phyloP scores from a whole-genome alignment of 129 eudicot genomes.

The Lactuca saligna region DNA sequence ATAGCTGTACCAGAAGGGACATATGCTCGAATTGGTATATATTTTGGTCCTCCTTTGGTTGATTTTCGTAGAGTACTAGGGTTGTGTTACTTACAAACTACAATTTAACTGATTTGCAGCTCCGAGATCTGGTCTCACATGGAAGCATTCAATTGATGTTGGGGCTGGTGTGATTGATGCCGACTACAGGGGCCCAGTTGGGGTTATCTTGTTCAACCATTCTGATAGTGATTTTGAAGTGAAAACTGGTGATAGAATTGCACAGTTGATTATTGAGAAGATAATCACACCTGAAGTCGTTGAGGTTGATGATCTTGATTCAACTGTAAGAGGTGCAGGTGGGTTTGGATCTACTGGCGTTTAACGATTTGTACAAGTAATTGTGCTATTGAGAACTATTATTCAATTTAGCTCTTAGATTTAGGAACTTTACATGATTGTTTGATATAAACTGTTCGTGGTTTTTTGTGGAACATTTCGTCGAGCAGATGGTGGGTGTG shows the following conservation, averaged over 20 bases:
- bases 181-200: conserved; percentile 31
- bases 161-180: conserved; percentile 87
- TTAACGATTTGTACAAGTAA: conserved; percentile 12
- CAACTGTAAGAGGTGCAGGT: conserved; percentile 64
- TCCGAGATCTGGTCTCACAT: conserved; percentile 73
- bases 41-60: neutral
- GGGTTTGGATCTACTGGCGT: conserved; percentile 84
- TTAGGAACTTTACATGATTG: neutral
- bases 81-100: neutral
- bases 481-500: neutral
- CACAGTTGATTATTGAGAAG: conserved; percentile 73
- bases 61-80: neutral
- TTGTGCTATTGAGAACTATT: neutral
- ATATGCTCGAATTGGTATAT: conserved; percentile 65
- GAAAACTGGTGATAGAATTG: conserved; percentile 55
- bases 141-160: conserved; percentile 86
- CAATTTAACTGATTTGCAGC: conserved; percentile 33
- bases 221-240: conserved; percentile 37
- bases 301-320: conserved; percentile 53
- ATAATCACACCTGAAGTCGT: conserved; percentile 29
- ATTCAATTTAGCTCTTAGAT: neutral
- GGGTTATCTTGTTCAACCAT: conserved; percentile 32
- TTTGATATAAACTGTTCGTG: neutral
- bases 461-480: neutral
- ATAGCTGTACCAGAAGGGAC: conserved; percentile 67